A percentile compares a stretch with the other conserved stretches of the same genome.
phyloP scores from a whole-genome alignment of 331 rosid genomes.

The Malus hybrid region DNA sequence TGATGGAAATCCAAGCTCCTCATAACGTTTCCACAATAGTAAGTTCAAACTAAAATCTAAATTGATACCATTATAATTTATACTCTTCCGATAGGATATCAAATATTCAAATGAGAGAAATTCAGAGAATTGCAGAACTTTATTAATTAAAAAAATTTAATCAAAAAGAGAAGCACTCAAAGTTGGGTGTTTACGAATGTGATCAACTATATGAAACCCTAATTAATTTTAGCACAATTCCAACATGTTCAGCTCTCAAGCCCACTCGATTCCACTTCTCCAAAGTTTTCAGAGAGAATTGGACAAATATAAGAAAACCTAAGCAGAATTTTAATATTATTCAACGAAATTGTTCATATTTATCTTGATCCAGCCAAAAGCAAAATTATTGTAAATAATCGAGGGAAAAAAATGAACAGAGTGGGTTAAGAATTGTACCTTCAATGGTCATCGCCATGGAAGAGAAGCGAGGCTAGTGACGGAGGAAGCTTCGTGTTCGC shows the following conservation, averaged over 20 bases:
- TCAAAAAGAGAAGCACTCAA: neutral
- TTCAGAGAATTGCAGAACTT: neutral
- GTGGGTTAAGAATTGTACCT: conserved; percentile 36
- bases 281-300: neutral
- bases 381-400: neutral
- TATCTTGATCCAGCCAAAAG: neutral
- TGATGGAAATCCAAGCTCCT: neutral
- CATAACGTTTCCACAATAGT: neutral
- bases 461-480: conserved; percentile 8
- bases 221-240: conserved; percentile 8
- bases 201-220: conserved; percentile 14
- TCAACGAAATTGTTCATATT: neutral
- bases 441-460: conserved; percentile 86
- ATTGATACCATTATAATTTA: neutral
- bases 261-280: neutral
- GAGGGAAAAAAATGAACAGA: neutral
- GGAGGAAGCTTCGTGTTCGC: neutral
- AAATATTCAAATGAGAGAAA: neutral
- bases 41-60: neutral
- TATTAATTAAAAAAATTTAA: neutral
- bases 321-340: neutral
- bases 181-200: neutral
- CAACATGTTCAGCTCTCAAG: neutral
- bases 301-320: no score
- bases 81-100: neutral